Evolutionary conservation across 768 basidiomycete genomes (phyloP), one percentile per base, ranked within the genome.

Genomic region (Collybia mongolica): DNA sequence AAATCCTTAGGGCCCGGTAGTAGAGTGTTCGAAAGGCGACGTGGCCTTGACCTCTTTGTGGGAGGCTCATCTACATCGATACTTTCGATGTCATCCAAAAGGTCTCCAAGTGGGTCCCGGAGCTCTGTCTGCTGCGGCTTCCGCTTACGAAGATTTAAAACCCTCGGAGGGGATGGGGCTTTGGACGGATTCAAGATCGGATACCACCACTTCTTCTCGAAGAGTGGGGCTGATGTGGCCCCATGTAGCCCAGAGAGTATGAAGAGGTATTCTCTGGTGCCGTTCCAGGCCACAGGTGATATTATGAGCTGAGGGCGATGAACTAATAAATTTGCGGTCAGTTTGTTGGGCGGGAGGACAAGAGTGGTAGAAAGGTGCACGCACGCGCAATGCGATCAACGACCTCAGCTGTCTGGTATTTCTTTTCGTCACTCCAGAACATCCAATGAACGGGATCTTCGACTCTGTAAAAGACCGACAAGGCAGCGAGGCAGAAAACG

Each of bases 381-480:
- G 59, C 61, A 85, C 84, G 66, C 44, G 79, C 65, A 48, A 84
- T 69, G 39, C 71, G 73, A 60, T 81, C 75, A 26, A 87, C 79
- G 48, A 75, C 61, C n/a, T 64, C 63, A 14, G 81, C 81, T 15
- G 81, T 83, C 19, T 63, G 63, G 49, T 60, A 63, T 60, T 76
- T 78, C 57, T 72, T 69, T 42, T 72, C 74, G 53, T 71, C 72
- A 40, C 72, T 75, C 85, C 85, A 87, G 60, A 87, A 79, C n/a
- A 81, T 65, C 77, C 80, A 81, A 57, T 85, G 83, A 5, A 75
- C 79, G 12, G 76, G 76, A 61, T 84, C 76, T 24, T 72, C 69
- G 14, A 77, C 77, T 42, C 71, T 69, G 57, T 80, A 75, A 55
- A 84, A 76, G 11, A 86, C 78, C 8, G 76, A 74, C 52, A 87